Evolutionary conservation across 306 rosid genomes (phyloP).

Genomic region (Hippophae tibetana): DNA sequence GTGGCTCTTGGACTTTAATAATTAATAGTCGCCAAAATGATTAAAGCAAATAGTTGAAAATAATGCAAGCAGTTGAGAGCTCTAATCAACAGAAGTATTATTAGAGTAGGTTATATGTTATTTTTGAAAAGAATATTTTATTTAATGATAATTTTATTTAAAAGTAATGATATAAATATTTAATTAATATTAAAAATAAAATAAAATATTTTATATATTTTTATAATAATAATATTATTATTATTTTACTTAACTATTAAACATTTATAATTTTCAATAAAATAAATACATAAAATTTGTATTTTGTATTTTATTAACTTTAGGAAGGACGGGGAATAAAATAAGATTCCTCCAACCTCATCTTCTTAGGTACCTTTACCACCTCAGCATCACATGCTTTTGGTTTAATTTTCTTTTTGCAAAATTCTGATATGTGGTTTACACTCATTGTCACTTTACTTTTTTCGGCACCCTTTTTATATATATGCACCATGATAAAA

Average conservation of each 20-base stretch:
- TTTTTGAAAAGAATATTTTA: constrained; percentile 15
- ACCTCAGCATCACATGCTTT: constrained; percentile 46
- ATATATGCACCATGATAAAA: too few relatives aligned
- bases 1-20: constrained; percentile 20
- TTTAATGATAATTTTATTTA: too few relatives aligned
- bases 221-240: too few relatives aligned
- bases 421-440: constrained; percentile 25
- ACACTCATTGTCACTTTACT: constrained; percentile 35
- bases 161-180: not conserved
- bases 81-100: constrained; percentile 30
- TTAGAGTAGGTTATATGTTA: constrained; percentile 16
- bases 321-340: not conserved
- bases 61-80: constrained; percentile 50
- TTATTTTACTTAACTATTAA: too few relatives aligned
- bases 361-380: constrained; percentile 25
- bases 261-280: too few relatives aligned
- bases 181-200: not conserved
- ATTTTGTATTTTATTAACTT: too few relatives aligned
- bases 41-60: constrained; percentile 10
- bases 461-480: constrained; percentile 11
- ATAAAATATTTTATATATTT: not conserved
- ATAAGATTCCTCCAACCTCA: constrained; percentile 10
- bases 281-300: too few relatives aligned
- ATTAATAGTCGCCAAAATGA: constrained; percentile 4
- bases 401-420: constrained; percentile 14